Conservation (phyloP, 495 filamentous ascomycete genomes). For the Aspergillus ellipticus region DNA sequence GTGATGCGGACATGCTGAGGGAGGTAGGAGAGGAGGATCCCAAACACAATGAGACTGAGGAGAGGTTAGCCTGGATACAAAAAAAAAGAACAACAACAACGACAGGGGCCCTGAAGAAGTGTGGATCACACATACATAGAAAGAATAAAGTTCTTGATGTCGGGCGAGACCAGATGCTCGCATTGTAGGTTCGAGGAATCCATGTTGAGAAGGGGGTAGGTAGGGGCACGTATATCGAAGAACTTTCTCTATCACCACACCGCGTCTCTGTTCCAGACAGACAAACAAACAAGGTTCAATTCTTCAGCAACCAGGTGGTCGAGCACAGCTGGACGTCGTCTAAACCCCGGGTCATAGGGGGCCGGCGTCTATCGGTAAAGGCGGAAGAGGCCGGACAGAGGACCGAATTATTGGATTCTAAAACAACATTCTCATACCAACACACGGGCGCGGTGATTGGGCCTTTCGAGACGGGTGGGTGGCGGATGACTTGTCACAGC, state of each 20-base stretch:
- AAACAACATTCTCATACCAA: not conserved
- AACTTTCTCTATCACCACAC: not conserved
- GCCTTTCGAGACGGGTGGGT: too few species aligned
- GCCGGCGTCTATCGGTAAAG: not conserved
- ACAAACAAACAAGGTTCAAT: not conserved
- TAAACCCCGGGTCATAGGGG: not conserved
- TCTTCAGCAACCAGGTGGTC: not conserved
- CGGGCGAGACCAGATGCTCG: constrained; percentile 41
- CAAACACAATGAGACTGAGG: constrained; percentile 74
- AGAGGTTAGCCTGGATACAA: not conserved
- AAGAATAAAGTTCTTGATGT: constrained; percentile 57
- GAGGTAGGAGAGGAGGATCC: constrained; percentile 89
- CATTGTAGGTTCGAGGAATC: constrained; percentile 29
- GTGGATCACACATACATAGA: constrained; percentile 48
- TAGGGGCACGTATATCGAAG: not conserved
- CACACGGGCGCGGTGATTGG: not conserved
- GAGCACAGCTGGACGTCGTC: not conserved
- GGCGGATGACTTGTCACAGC: constrained; percentile 1
- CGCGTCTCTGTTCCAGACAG: not conserved
- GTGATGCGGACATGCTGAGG: constrained; percentile 94
- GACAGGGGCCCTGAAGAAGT: not conserved
- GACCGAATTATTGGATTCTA: not conserved
- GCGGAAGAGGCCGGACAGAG: not conserved
- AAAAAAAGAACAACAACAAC: too few species aligned
- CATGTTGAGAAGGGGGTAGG: constrained; percentile 17